Evolutionary conservation across 2,329 filamentous ascomycete genomes (phyloP), one percentile per base, ranked within the genome.

Genomic region (Penicillium palitans): DNA sequence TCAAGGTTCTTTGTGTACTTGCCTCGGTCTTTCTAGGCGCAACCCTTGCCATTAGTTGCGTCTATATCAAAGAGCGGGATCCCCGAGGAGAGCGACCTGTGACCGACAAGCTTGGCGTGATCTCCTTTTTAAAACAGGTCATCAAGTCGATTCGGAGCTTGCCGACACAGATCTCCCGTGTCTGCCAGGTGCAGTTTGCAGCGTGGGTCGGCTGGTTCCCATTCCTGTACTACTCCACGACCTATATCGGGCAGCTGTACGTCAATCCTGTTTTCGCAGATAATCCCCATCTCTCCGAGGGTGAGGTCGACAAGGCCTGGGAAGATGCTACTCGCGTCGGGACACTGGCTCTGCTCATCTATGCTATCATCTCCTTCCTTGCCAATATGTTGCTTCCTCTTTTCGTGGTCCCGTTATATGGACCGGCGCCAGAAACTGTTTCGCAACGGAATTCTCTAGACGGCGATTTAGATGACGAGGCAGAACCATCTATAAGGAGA

Each of bases 141-240:
- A 88, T 89, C 72, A 84, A 82, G 49, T 92, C 92, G 0, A 89
- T 96, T 63, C 86, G 83, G 67, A 84, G 87, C 40, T 81, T 98
- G 7, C 93, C 93, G 1, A 87, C 88, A 0, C 92, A 96, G 74
- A 91, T 95, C 63, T 84, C 84, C 61, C 88, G 86, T 62, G 91
- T 97, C 39, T 97, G 93, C 70, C 79, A 87, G 63, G 89, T 93
- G 0, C 90, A 95, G 72, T 86, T 93, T 66, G 93, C 88, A 60
- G 91, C 91, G 6, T 98, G 93, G 93, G 87, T 97, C 57, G 93
- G 91, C 52, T 97, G 93, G 86, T 98, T 97, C 69, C 93, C 93
- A 1, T 92, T 96, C 74, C 82, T 98, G 3, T 97, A 96, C 78
- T 98, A 98, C 79, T 91, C 91, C 6, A 96, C 92, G 1, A 96